These are phyloP conservation scores for Metschnikowia noctiluminum DNA, from an alignment of 805 yeast genomes.

Conservation along the genomic window DNA sequence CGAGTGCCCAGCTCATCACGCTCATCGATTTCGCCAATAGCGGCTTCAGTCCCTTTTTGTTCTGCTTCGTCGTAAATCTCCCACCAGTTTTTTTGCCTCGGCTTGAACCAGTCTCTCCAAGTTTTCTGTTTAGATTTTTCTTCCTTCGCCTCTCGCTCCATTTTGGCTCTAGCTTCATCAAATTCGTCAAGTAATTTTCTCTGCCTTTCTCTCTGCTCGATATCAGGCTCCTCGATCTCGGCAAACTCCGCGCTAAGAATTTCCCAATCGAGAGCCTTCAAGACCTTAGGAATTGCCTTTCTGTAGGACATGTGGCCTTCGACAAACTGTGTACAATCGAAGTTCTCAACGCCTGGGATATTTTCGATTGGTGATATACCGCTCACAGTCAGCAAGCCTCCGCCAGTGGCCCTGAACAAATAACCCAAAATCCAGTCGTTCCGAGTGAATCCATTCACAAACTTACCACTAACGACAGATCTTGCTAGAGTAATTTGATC, in stretches of 20 bases:
- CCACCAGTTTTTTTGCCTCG: slow-evolving; percentile 58
- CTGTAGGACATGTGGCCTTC: slow-evolving; percentile 98
- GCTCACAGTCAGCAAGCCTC: slow-evolving; percentile 87
- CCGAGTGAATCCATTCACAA: slow-evolving; percentile 84
- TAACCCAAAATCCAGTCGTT: slow-evolving; percentile 97
- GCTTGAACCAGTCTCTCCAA: slow-evolving; percentile 49
- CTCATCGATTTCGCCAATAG: slow-evolving; percentile 14
- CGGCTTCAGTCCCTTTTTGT: slow-evolving; percentile 9
- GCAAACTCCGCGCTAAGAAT: slow-evolving; percentile 87
- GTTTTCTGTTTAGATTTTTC: slow-evolving; percentile 31
- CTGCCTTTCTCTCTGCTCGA: slow-evolving; percentile 79
- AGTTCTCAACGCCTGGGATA: slow-evolving; percentile 69
- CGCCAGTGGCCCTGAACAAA: slow-evolving; percentile 90
- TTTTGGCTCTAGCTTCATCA: slow-evolving; percentile 73
- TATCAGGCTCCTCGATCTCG: slow-evolving; percentile 95
- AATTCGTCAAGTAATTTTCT: slow-evolving; percentile 79
- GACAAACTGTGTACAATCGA: slow-evolving; percentile 81
- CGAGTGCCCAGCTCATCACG: slow-evolving; percentile 10
- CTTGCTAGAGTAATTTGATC: slow-evolving; percentile 78
- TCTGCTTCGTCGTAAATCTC: slow-evolving; percentile 41
- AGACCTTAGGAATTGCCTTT: slow-evolving; percentile 81
- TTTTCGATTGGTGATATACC: slow-evolving; percentile 76
- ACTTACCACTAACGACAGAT: slow-evolving; percentile 84
- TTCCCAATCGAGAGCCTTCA: slow-evolving; percentile 69
- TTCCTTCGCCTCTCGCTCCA: slow-evolving; percentile 43